Conservation (phyloP, 2,329 filamentous ascomycete species). For the Xylariaceae sp. region DNA sequence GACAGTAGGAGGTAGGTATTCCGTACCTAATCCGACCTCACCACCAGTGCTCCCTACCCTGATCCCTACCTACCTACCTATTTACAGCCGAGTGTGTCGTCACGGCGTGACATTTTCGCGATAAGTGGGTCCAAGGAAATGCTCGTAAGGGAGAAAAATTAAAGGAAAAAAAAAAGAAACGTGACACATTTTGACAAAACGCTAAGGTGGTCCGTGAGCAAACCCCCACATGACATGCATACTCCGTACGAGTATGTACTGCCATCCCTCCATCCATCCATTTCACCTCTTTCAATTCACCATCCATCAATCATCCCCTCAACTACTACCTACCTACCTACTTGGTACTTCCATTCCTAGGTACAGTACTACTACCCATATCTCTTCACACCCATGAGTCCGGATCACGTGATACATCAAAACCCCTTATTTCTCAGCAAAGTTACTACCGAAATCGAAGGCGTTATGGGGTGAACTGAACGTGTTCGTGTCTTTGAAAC, state of each 20-base stretch:
- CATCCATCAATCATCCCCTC: too few relatives aligned
- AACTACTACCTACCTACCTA: too few relatives aligned
- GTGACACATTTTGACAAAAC: not conserved
- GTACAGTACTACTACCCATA: not conserved
- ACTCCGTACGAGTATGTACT: not conserved
- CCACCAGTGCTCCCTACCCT: not conserved
- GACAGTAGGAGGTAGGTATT: not conserved
- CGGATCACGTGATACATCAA: not conserved
- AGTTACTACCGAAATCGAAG: too few relatives aligned
- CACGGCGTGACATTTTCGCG: not conserved
- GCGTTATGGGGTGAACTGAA: too few relatives aligned
- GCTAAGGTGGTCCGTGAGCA: not conserved
- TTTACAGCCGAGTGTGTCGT: not conserved
- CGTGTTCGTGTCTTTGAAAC: not conserved
- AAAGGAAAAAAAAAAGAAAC: not conserved
- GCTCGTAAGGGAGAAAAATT: not conserved
- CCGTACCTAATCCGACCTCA: too few relatives aligned
- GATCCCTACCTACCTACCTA: not conserved
- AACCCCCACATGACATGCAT: not conserved
- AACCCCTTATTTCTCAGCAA: not conserved
- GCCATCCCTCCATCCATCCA: not conserved
- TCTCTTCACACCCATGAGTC: not conserved
- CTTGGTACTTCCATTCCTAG: too few relatives aligned
- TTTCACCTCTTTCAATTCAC: not conserved
- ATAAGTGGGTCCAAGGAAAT: not conserved